Evolutionary conservation across 257 asterid genomes (phyloP).

Genomic region (Salvia rosmarinus): DNA sequence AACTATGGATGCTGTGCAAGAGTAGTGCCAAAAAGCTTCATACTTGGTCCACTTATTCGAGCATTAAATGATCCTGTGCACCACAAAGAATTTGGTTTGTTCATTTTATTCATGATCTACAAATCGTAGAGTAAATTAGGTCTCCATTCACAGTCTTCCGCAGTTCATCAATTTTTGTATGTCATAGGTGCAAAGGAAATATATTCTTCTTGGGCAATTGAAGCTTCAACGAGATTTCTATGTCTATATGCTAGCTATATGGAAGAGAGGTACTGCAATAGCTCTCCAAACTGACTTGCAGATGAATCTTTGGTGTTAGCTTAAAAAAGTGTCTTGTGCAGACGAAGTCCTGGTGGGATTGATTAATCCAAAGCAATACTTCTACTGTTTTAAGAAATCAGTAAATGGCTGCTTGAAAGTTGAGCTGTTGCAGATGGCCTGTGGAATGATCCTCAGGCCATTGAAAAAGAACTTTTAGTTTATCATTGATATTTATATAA

Average conservation of each 20-base stretch:
- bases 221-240: conserved; percentile 71
- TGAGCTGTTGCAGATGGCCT: conserved; percentile 24
- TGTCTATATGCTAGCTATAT: conserved; percentile 59
- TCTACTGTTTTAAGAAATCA: not conserved
- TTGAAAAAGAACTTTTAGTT: conserved; percentile 14
- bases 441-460: conserved; percentile 13
- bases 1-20: conserved; percentile 53
- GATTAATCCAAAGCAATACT: not conserved
- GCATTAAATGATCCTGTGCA: conserved; percentile 95
- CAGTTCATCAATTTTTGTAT: conserved; percentile 26
- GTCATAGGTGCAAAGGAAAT: conserved; percentile 72
- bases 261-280: conserved; percentile 52
- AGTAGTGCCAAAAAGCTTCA: conserved; percentile 66
- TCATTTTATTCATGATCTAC: conserved; percentile 31
- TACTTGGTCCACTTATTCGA: conserved; percentile 76
- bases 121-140: conserved; percentile 20
- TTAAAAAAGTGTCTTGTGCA: conserved; percentile 19
- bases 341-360: conserved; percentile 5
- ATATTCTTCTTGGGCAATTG: conserved; percentile 72
- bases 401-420: not conserved
- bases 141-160: conserved; percentile 24
- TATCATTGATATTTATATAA: not conserved
- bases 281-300: conserved; percentile 24
- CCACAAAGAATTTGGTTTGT: conserved; percentile 89
- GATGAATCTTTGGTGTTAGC: conserved; percentile 16